Conservation (phyloP, 2,329 filamentous ascomycete species). For the Penicillium brevicompactum region DNA sequence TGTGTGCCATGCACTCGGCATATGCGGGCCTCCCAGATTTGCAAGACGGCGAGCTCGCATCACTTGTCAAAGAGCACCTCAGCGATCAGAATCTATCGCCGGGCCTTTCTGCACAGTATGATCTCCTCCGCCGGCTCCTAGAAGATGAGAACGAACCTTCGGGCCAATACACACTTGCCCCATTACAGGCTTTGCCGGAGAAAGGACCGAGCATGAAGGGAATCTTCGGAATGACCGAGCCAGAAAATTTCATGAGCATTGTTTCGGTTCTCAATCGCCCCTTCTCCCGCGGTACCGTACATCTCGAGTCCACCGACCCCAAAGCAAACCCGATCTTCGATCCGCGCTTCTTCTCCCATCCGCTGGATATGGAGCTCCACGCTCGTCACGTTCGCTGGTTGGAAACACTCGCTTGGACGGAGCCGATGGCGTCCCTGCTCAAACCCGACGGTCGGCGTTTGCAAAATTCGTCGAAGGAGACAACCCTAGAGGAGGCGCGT, state of each 20-base stretch:
- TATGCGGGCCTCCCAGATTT: conserved; percentile 22
- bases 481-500: conserved; percentile 9
- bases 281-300: conserved; percentile 37
- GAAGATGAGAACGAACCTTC: conserved; percentile 17
- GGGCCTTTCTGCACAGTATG: conserved; percentile 7
- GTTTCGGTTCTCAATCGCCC: conserved; percentile 31
- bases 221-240: conserved; percentile 17
- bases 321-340: conserved; percentile 43
- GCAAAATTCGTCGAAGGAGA: conserved; percentile 9
- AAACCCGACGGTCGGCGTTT: conserved; percentile 31
- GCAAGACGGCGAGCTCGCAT: background rate
- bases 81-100: background rate
- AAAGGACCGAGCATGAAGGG: background rate
- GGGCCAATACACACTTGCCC: conserved; percentile 22
- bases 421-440: conserved; percentile 34
- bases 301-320: conserved; percentile 43
- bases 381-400: conserved; percentile 39
- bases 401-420: conserved; percentile 32
- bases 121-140: conserved; percentile 14
- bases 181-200: conserved; percentile 21
- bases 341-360: conserved; percentile 47
- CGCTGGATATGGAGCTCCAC: conserved; percentile 46
- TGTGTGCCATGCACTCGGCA: conserved; percentile 19
- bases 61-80: conserved; percentile 4
- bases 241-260: conserved; percentile 21